Percentiles rank a stretch among this genome's conserved stretches.
Conservation (phyloP, 805 yeast species). For the Myxozyma kluyveri region DNA sequence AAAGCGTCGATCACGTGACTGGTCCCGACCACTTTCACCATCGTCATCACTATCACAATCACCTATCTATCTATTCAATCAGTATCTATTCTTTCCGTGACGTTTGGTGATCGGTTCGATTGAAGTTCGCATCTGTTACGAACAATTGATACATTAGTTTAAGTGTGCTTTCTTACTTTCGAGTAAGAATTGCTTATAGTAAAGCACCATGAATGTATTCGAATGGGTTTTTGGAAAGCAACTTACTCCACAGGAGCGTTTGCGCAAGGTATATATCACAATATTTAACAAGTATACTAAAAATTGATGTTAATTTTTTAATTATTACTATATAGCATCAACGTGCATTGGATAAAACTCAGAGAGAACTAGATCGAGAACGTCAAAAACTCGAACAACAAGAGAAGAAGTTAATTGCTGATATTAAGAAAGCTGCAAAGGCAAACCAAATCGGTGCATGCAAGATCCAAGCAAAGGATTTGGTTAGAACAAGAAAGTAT, state of each 20-base stretch:
- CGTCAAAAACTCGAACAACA: constrained; percentile 81
- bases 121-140: too few relatives aligned
- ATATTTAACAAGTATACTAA: too few relatives aligned
- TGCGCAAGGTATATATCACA: constrained; percentile 72
- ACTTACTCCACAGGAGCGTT: constrained; percentile 89
- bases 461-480: constrained; percentile 92
- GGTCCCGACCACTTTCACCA: too few relatives aligned
- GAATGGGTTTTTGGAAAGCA: constrained; percentile 97
- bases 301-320: too few relatives aligned
- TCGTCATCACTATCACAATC: too few relatives aligned
- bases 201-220: constrained; percentile 54
- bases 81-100: too few relatives aligned
- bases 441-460: constrained; percentile 85
- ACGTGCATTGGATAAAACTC: constrained; percentile 90
- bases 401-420: constrained; percentile 80
- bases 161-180: too few relatives aligned
- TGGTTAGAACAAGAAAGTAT: constrained; percentile 74
- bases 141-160: too few relatives aligned
- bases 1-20: too few relatives aligned
- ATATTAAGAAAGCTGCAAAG: constrained; percentile 89
- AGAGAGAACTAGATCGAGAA: constrained; percentile 88
- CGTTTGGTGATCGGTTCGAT: too few relatives aligned
- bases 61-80: too few relatives aligned
- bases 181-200: too few relatives aligned
- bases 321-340: constrained; percentile 63